Evolutionary conservation across 1,284 basidiomycete species (phyloP), one percentile per base, ranked within the genome.

Genomic region (Irpex sp.): DNA sequence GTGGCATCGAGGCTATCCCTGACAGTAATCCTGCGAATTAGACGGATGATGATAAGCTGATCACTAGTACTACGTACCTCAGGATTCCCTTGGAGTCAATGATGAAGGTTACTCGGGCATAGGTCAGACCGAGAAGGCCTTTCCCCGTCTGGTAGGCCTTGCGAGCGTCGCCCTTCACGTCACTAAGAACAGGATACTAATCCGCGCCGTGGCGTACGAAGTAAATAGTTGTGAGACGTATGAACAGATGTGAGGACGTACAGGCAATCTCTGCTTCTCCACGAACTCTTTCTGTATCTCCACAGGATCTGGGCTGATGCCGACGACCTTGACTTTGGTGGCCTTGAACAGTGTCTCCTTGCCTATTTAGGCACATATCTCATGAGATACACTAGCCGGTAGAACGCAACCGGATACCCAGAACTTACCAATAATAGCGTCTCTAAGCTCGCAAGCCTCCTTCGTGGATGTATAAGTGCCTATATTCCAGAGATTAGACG

Each of bases 371-470:
- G 49, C 8, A 19, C 3, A 9, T 51, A 43, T 63, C 36, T 17
- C 37, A 46, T 59, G 60, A 58, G 31, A 59, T 8, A 35, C 53
- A 35, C 59, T 47, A 21, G 57, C 43, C 31, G 31, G 1, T 6
- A 21, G 61, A 26, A n/a, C 51, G 37, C 19, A 58, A 49, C n/a
- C 8, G 39, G 33, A 31, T 26, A 11, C 31, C 26, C 21, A 17
- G 51, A 21, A 70, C 80, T 65, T 61, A 88, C 88, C 83, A 57
- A 79, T 81, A 59, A 92, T 76, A 3, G 89, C 89, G 77, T 93
- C 89, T 26, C 92, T 83, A 74, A 94, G 92, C 59, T 86, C 81
- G 68, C 90, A 93, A 1, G 88, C 91, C 73, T 94, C 86, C 69
- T 82, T 87, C 7, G 89, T 93, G 73, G 92, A 93, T 3, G 88